Evolutionary conservation across 1,139 yeast species (phyloP), one percentile per base, ranked within the genome.

Genomic region (Pneumocystis wakefieldiae): DNA sequence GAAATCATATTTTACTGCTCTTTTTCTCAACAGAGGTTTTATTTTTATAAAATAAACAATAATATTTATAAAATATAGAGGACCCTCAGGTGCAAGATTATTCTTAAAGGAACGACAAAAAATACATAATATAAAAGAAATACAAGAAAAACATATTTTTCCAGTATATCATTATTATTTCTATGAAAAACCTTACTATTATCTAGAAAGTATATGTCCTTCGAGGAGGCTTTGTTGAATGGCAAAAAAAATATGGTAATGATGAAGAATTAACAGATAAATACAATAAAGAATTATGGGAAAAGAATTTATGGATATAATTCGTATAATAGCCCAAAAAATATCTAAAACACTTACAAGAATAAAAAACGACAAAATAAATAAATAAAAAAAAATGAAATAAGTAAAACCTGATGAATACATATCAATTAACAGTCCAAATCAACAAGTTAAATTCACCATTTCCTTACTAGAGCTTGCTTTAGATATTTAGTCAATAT

Each of bases 21-120:
- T 17, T 29, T 29, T 55, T 59, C 58, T 24, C 63, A 62, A 58
- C 62, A 7, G 53, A 59, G 41, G 62, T 32, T 86, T 76, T 96
- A 91, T 73, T 92, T 97, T 74, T 78, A 48, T 17, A 8, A 17
- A 41, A 48, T 7, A 24, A 48, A 24, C 35, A 7, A 48, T 24
- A 10, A 48, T 48, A 48, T 48, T 87, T 59, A 85, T 94, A 2
- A 97, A 91, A 73, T 94, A 85, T 65, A 77, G 97, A 61, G 97
- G 97, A 0, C 97, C 97, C 0, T 77, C 87, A 8, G 81, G 95
- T 2, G 90, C 97, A 0, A 76, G 84, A 72, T 78, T 78, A 69
- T 87, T 86, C 69, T 57, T 59, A 29, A 59, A 32, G 29, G 59
- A 62, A 12, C 57, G 4, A 8, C 29, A 48, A 48, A 8, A 48